phyloP scores from a whole-genome alignment of 805 yeast species.

The Pichia kluyveri region DNA sequence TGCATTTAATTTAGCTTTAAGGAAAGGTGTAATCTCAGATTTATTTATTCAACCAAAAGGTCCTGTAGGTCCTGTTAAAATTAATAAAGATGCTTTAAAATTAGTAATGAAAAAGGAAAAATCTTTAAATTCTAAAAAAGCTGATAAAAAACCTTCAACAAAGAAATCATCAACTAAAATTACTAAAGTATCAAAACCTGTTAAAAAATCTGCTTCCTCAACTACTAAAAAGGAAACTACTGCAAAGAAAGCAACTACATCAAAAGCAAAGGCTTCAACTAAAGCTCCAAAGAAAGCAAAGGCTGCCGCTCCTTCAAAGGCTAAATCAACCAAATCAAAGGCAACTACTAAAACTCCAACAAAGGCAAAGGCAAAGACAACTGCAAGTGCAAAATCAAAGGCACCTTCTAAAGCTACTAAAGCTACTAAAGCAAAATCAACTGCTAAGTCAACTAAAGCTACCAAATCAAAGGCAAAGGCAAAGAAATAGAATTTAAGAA shows the following conservation, averaged over 20 bases:
- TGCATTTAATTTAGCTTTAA: constrained; percentile 67
- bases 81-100: constrained; percentile 26
- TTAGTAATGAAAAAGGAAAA: constrained; percentile 14
- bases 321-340: constrained; percentile 15
- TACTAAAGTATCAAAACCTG: neutral
- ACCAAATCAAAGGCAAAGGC: neutral
- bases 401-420: neutral
- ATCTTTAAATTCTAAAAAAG: neutral
- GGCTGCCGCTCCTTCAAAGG: neutral
- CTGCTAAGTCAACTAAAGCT: neutral
- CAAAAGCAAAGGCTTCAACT: neutral
- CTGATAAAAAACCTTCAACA: neutral
- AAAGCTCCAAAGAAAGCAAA: neutral
- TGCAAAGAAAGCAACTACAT: neutral
- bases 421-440: neutral
- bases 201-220: neutral
- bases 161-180: neutral
- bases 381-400: neutral
- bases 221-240: constrained; percentile 12
- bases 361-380: neutral
- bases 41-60: constrained; percentile 82
- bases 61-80: constrained; percentile 70
- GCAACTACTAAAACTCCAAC: neutral
- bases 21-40: constrained; percentile 73
- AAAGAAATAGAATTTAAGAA: neutral